Evolutionary conservation across 129 eudicot genomes (phyloP).

Genomic region (Apium graveolens): DNA sequence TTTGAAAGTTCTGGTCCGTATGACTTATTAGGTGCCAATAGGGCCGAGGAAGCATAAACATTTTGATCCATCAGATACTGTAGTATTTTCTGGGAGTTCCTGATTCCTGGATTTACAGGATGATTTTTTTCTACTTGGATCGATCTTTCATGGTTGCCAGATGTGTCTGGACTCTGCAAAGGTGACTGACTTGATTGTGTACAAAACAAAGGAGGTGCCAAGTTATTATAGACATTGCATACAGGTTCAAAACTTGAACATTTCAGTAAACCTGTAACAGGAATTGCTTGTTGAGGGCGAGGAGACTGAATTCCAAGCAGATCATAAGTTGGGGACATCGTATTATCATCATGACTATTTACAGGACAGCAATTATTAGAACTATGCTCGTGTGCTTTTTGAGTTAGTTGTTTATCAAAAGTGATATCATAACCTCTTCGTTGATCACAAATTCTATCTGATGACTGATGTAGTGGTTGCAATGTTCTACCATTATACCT

Average conservation of each 20-base stretch:
- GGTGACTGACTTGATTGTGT: conserved; percentile 38
- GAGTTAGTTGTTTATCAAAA: conserved; percentile 37
- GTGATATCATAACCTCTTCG: conserved; percentile 36
- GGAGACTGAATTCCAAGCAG: conserved; percentile 37
- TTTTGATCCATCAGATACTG: conserved; percentile 26
- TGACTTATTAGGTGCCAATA: conserved; percentile 17
- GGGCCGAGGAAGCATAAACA: conserved; percentile 19
- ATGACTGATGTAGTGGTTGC: neutral
- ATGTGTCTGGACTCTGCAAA: conserved; percentile 40
- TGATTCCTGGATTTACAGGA: conserved; percentile 22
- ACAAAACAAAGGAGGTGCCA: conserved; percentile 34
- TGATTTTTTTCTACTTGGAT: conserved; percentile 29
- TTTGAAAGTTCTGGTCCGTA: conserved; percentile 19
- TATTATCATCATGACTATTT: conserved; percentile 17
- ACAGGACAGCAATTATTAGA: conserved; percentile 27
- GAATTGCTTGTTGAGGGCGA: conserved; percentile 36
- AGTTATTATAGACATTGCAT: conserved; percentile 25
- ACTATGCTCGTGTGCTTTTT: conserved; percentile 30
- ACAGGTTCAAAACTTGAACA: conserved; percentile 36
- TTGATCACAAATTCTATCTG: conserved; percentile 40
- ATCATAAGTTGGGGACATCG: conserved; percentile 13
- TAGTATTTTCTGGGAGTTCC: conserved; percentile 22
- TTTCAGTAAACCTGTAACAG: conserved; percentile 49
- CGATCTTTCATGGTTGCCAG: conserved; percentile 30
- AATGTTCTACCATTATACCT: conserved; percentile 47